Evolutionary conservation across 1,284 basidiomycete species (phyloP).

Genomic region (Irpex sp.): DNA sequence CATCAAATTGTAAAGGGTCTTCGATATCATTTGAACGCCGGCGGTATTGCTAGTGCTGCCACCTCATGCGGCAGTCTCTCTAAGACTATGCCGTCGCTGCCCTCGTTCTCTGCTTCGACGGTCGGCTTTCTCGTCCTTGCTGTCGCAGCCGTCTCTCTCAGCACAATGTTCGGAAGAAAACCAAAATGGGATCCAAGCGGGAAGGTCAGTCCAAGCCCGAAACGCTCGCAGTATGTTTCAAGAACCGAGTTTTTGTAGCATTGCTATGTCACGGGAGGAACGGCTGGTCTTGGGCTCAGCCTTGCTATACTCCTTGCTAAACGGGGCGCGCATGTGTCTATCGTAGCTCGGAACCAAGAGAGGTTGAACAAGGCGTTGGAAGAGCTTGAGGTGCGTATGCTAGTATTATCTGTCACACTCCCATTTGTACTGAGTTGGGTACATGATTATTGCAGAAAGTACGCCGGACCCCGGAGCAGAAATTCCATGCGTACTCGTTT

Average conservation of each 20-base stretch:
- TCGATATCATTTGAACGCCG: neutral
- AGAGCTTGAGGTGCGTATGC: conserved; percentile 54
- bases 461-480: conserved; percentile 51
- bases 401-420: neutral
- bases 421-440: neutral
- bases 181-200: conserved; percentile 14
- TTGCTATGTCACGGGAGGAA: conserved; percentile 79
- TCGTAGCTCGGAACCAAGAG: conserved; percentile 68
- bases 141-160: neutral
- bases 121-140: neutral
- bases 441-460: conserved; percentile 27
- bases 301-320: conserved; percentile 65
- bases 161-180: conserved; percentile 11
- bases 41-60: neutral
- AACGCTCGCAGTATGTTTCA: neutral
- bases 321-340: conserved; percentile 76
- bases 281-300: conserved; percentile 73
- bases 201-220: conserved; percentile 10
- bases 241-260: conserved; percentile 38
- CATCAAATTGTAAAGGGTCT: no score
- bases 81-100: neutral
- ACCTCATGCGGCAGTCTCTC: neutral
- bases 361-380: conserved; percentile 57
- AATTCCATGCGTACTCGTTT: conserved; percentile 58
- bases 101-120: neutral